Percentiles rank a stretch among this genome's conserved stretches.
Evolutionary conservation across 805 yeast genomes (phyloP).

Genomic region (Saccharomycopsis microspora): DNA sequence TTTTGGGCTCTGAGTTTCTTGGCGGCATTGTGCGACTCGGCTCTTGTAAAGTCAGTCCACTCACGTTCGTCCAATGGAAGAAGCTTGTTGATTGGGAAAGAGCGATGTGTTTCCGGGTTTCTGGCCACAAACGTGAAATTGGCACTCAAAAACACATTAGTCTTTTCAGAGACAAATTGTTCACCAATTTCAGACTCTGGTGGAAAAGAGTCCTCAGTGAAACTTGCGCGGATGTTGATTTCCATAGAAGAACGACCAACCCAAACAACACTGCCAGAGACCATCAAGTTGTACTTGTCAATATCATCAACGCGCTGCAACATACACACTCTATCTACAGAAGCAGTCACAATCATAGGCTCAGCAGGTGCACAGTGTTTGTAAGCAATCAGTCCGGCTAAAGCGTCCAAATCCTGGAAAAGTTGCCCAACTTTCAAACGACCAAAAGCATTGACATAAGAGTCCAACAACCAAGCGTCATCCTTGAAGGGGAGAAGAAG

Average conservation of each 20-base stretch:
- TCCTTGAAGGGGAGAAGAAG: slow-evolving; percentile 72
- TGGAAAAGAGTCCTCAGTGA: slow-evolving; percentile 49
- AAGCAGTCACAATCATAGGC: slow-evolving; percentile 92
- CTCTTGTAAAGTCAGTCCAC: slow-evolving; percentile 76
- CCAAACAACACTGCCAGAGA: slow-evolving; percentile 91
- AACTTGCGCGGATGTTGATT: slow-evolving; percentile 80
- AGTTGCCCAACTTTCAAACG: slow-evolving; percentile 84
- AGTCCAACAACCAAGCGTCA: slow-evolving; percentile 72
- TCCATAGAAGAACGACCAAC: slow-evolving; percentile 96
- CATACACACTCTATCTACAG: slow-evolving; percentile 85
- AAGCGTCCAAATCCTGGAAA: slow-evolving; percentile 87
- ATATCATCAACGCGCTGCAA: slow-evolving; percentile 76
- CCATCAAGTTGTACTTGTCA: slow-evolving; percentile 58
- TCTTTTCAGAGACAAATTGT: slow-evolving; percentile 42
- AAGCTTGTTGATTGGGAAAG: slow-evolving; percentile 75
- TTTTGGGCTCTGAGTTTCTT: slow-evolving; percentile 69
- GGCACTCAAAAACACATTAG: slow-evolving; percentile 73
- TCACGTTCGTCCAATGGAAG: slow-evolving; percentile 67
- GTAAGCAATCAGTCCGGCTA: slow-evolving; percentile 90
- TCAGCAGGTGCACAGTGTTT: slow-evolving; percentile 91
- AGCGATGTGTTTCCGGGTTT: slow-evolving; percentile 83
- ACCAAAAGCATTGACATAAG: slow-evolving; percentile 86
- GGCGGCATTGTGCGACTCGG: slow-evolving; percentile 81
- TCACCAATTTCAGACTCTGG: slow-evolving; percentile 34
- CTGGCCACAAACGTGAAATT: slow-evolving; percentile 94